phyloP scores from a whole-genome alignment of 2,329 filamentous ascomycete genomes.

The Pseudocercospora macadamiae region DNA sequence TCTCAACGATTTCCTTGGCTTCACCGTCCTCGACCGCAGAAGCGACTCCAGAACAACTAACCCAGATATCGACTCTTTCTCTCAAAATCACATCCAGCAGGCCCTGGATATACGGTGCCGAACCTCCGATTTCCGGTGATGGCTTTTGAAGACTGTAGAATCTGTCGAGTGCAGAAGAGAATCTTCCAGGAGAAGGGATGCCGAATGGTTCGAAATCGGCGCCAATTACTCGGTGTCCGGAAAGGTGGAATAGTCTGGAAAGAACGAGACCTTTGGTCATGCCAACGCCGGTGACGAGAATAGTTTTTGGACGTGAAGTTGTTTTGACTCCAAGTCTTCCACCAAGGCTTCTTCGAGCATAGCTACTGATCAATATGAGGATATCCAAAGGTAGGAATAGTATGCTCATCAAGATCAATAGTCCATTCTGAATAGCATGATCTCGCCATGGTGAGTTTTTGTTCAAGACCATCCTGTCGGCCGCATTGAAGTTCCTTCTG shows the following conservation, averaged over 20 bases:
- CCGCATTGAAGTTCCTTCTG: not conserved
- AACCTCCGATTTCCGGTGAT: slow-evolving; percentile 32
- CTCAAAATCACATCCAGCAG: slow-evolving; percentile 62
- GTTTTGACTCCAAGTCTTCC: not conserved
- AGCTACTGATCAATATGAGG: slow-evolving; percentile 46
- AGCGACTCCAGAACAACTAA: slow-evolving; percentile 71
- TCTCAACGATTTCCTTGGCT: slow-evolving; percentile 64
- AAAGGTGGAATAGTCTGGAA: slow-evolving; percentile 64
- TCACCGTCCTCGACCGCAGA: slow-evolving; percentile 68
- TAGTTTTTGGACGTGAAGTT: slow-evolving; percentile 50
- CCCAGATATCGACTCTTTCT: slow-evolving; percentile 71
- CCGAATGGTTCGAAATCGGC: slow-evolving; percentile 61
- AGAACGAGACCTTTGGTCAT: slow-evolving; percentile 72
- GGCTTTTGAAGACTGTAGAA: slow-evolving; percentile 57
- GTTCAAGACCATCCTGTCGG: slow-evolving; percentile 38
- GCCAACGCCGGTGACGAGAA: slow-evolving; percentile 72
- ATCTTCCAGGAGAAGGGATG: slow-evolving; percentile 50
- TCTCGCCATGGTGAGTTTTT: slow-evolving; percentile 37
- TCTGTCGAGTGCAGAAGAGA: slow-evolving; percentile 58
- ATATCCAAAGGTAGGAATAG: slow-evolving; percentile 56
- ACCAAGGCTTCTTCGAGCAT: slow-evolving; percentile 1
- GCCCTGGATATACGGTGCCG: slow-evolving; percentile 56
- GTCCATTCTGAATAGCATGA: slow-evolving; percentile 54
- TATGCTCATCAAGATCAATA: slow-evolving; percentile 50
- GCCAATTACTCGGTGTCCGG: slow-evolving; percentile 71